phyloP scores from a whole-genome alignment of 2,329 filamentous ascomycete genomes.

The Blastomyces parvus region DNA sequence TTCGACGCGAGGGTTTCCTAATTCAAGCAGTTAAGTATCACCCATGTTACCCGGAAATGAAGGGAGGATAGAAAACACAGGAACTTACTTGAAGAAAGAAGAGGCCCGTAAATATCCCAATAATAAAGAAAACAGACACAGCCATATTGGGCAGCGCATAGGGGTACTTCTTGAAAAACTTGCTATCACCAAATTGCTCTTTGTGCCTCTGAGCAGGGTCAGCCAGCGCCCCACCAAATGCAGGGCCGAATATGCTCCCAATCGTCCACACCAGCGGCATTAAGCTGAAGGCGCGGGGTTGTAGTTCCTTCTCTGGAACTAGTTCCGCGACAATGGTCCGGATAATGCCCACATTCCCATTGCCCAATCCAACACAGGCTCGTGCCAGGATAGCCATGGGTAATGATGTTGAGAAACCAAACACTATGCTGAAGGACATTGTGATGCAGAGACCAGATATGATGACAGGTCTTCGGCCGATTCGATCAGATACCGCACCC shows the following conservation, averaged over 20 bases:
- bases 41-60: background rate
- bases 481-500: conserved; percentile 65
- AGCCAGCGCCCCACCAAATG: conserved; percentile 77
- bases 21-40: background rate
- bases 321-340: conserved; percentile 87
- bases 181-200: conserved; percentile 54
- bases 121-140: conserved; percentile 62
- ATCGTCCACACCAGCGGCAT: conserved; percentile 90
- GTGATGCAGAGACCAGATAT: conserved; percentile 64
- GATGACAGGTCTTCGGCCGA: conserved; percentile 76
- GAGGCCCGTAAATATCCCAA: conserved; percentile 63
- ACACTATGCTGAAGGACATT: conserved; percentile 70
- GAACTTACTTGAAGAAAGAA: conserved; percentile 63
- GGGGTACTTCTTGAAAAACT: conserved; percentile 65
- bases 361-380: conserved; percentile 69
- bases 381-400: conserved; percentile 70
- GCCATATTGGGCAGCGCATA: conserved; percentile 79
- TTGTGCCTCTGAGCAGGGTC: conserved; percentile 70
- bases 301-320: conserved; percentile 75
- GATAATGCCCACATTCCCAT: conserved; percentile 91
- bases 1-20: conserved; percentile 72
- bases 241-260: conserved; percentile 78
- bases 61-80: no score
- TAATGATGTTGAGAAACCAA: conserved; percentile 72
- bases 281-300: conserved; percentile 79